Base-by-base conservation (phyloP, 345 rosid species). In the Litchi chinensis region DNA sequence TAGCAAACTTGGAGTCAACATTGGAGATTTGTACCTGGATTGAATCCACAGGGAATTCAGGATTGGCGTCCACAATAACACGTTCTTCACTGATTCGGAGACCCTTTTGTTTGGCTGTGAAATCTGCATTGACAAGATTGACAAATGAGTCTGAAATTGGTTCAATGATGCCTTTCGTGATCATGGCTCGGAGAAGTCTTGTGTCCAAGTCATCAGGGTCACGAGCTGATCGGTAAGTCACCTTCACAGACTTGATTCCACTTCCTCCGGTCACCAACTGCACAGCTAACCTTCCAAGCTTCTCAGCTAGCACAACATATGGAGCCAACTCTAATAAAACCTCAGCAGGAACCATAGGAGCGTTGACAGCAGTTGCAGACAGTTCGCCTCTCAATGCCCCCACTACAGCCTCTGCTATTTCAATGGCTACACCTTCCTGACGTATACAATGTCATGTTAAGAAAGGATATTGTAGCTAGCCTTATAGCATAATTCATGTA, bases 351-450 rank as follows among this genome's bases (percentile, higher is more conserved):
- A 93, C 92, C 93, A 92, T 92, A 0, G 98, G 98, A 41, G 97
- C 97, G 77, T 93, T 93, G 41, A 92, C 95, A 3, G 97, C 98
- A 16, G 97, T 93, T 1, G 97, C 92, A 65, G 97, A 88, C 22
- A 93, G 80, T 73, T 92, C 98, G 11, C 98, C 98, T 24, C 70
- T 80, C 78, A 93, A 79, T 40, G 97, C 97, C 48, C 97, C 95
- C 19, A 90, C 89, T 0, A 93, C 97, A 10, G 98, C 98, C 77
- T 93, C 98, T 21, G 97, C 97, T 79, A 93, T 90, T 83, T 93
- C 97, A 15, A 93, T 92, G 19, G 97, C 97, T 40, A 93, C 98
- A 28, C 97, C 97, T 88, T 92, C 98, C 93, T 93, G 79, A 16
- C 50, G 70, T 12, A 10, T 70, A 11, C 10, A 43, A 54, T 6